Conservation (phyloP, 306 rosid genomes). For the Calophaca sinica region DNA sequence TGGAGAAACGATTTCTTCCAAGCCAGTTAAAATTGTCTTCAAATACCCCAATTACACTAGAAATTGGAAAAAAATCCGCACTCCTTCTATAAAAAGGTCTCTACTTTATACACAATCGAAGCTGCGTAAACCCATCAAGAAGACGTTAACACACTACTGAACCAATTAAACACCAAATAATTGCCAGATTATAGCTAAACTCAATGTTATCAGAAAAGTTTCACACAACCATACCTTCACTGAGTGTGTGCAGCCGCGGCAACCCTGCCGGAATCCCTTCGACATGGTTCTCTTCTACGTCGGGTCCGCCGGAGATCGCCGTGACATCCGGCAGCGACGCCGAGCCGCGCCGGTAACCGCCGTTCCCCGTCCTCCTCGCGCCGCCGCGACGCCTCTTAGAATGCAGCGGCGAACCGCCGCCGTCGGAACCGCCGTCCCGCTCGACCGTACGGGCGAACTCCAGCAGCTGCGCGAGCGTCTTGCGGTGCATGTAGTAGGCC, state of each 20-base stretch:
- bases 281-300: slow-evolving; percentile 60
- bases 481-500: slow-evolving; percentile 92
- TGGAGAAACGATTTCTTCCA: slow-evolving; percentile 3
- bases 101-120: neutral
- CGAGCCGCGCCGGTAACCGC: slow-evolving; percentile 60
- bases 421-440: slow-evolving; percentile 49
- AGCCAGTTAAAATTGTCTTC: slow-evolving; percentile 3
- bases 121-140: no score
- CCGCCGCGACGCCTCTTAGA: slow-evolving; percentile 59
- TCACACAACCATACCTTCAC: slow-evolving; percentile 70
- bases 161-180: slow-evolving; percentile 32
- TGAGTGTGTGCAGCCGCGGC: slow-evolving; percentile 86
- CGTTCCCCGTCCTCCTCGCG: slow-evolving; percentile 54
- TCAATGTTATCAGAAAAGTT: slow-evolving; percentile 38
- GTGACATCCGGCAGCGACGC: slow-evolving; percentile 86
- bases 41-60: neutral
- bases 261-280: slow-evolving; percentile 86
- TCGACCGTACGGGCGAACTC: slow-evolving; percentile 91
- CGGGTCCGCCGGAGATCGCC: slow-evolving; percentile 59
- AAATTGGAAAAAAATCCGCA: neutral
- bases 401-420: slow-evolving; percentile 63
- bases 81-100: neutral
- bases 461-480: slow-evolving; percentile 81
- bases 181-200: slow-evolving; percentile 26
- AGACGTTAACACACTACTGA: neutral